Conservation (phyloP, 176 grass and related monocot genomes). For the Stipa capillata region DNA sequence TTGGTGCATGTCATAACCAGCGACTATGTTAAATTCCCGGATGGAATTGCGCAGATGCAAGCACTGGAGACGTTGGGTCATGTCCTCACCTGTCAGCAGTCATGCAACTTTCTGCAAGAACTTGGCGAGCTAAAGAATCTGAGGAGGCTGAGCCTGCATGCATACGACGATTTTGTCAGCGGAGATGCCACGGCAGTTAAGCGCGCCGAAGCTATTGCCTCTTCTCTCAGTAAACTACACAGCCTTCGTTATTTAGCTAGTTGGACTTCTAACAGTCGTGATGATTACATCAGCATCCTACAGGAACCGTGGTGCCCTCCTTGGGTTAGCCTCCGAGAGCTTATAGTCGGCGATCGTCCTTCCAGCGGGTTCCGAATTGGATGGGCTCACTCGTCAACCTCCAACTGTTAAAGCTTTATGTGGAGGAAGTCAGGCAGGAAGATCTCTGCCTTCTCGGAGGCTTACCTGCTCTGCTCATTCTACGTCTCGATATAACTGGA, state of each 20-base stretch:
- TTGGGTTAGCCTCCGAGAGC: not conserved
- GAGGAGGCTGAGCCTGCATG: not conserved
- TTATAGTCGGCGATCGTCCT: accelerated
- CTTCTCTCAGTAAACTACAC: not conserved
- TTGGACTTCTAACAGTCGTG: too few relatives aligned
- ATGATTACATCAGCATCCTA: accelerated
- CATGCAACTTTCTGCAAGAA: not conserved
- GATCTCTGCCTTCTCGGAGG: not conserved
- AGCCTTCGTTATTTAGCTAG: accelerated
- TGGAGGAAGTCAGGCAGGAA: not conserved
- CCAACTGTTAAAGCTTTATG: accelerated
- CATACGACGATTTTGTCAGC: too few relatives aligned
- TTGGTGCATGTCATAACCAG: too few relatives aligned
- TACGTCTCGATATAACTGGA: accelerated
- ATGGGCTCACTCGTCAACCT: not conserved
- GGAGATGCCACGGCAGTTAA: too few relatives aligned
- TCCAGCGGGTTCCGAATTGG: not conserved
- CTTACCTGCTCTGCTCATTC: not conserved
- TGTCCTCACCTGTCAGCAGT: not conserved
- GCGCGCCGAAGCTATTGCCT: not conserved
- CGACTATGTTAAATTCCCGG: not conserved
- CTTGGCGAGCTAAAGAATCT: not conserved
- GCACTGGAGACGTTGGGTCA: not conserved
- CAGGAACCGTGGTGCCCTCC: not conserved
- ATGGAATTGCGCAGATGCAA: not conserved